Evolutionary conservation across 2,329 filamentous ascomycete genomes (phyloP), one percentile per base, ranked within the genome.

Genomic region (Epichloe uncinata): DNA sequence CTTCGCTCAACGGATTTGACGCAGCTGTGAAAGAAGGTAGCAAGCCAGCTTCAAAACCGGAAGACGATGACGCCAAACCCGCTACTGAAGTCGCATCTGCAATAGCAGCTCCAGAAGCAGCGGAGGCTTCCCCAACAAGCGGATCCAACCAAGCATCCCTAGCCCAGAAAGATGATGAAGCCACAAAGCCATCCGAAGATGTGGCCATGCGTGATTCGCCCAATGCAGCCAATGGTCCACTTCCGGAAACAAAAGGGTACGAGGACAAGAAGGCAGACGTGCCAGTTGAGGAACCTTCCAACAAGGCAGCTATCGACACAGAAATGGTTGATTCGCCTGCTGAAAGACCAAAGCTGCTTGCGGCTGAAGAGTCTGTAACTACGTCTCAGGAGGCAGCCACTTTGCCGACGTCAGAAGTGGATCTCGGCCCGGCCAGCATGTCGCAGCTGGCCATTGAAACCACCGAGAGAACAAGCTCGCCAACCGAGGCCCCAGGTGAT

Each of bases 391-490:
- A 58, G 33, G 37, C 50, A 12, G 59, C 60, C 8, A 54, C 50
- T n/a, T 53, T 52, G 1, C 58, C 63, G 5, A 55, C 54, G 18
- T 65, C 59, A 5, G 69, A 72, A 26, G 58, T 62, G 26, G 66
- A 66, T 38, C 54, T 66, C 4, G 63, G 66, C 5, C 61, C 66
- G 15, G 60, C 63, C 15, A 65, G 64, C 53, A 58, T 70, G 47
- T 70, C 67, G 2, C 64, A 70, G 49, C 61, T 68, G 36, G 65
- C 64, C 13, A 64, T 68, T 37, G 70, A 69, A 40, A 56, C 60
- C 3, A 61, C 65, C 5, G 64, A 66, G 15, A 57, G 58, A 11
- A 56, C 56, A 12, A 55, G 57, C 11, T 58, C 64, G 2, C 57
- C 58, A 5, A 52, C 58, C 20, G 56, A 61, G 20, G 55, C 61